Conservation (phyloP, 2,329 filamentous ascomycete genomes). For the Hortaea sp. region DNA sequence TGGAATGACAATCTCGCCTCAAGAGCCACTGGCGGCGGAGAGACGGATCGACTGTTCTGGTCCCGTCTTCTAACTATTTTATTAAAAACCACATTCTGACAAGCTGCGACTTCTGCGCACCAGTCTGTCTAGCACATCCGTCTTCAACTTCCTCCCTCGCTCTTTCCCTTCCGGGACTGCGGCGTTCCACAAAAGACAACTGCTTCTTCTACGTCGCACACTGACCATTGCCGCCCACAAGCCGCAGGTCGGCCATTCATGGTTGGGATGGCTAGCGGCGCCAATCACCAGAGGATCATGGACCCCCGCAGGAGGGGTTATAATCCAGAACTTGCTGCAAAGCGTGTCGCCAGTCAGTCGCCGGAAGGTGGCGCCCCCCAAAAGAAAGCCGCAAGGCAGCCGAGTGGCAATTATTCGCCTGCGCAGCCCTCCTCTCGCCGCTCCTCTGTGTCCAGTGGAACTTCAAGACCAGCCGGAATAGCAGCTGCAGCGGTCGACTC, state of each 20-base stretch:
- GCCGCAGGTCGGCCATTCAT: no score
- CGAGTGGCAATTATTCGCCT: no score
- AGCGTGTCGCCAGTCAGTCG: constrained; percentile 6
- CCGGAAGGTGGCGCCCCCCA: constrained; percentile 1
- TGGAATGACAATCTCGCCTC: no score
- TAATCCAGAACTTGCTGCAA: constrained; percentile 1
- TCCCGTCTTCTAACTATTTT: no score
- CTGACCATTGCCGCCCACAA: no score
- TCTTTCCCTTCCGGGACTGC: not conserved
- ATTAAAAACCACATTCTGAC: no score
- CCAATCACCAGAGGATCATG: not conserved
- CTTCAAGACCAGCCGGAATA: not conserved
- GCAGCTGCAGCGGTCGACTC: not conserved
- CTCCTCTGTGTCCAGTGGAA: not conserved
- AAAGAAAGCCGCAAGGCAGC: not conserved
- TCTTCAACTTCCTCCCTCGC: not conserved
- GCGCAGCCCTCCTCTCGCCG: not conserved
- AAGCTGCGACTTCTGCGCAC: no score
- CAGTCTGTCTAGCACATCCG: no score
- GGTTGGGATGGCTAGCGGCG: not conserved
- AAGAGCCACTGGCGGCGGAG: no score
- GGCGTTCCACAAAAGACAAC: no score
- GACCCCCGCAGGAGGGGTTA: constrained; percentile 3
- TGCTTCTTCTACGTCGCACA: no score
- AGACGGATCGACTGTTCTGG: no score